Evolutionary conservation across 2,329 filamentous ascomycete species (phyloP).

Genomic region (Cadophora gregata): DNA sequence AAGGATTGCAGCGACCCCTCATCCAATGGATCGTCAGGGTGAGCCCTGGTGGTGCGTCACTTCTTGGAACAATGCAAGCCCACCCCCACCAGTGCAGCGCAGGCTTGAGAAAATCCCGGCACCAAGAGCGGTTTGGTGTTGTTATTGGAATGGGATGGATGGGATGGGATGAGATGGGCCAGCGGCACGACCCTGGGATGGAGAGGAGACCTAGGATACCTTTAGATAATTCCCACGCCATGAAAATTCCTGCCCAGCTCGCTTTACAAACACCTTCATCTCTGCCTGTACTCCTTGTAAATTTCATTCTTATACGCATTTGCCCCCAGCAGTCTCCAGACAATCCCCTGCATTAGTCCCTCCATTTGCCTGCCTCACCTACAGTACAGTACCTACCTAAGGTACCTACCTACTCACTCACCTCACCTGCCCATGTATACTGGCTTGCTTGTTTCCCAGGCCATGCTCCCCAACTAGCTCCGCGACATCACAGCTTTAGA

Average conservation of each 20-base stretch:
- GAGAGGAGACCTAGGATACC: neutral
- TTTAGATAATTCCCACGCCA: neutral
- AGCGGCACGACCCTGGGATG: neutral
- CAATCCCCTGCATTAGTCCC: conserved; percentile 15
- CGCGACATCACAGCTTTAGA: conserved; percentile 24
- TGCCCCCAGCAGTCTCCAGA: conserved; percentile 1
- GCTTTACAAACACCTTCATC: conserved; percentile 21
- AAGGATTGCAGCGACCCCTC: neutral
- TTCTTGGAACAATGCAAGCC: neutral
- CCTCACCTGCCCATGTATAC: neutral
- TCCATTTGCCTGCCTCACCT: conserved; percentile 3
- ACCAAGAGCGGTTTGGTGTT: neutral
- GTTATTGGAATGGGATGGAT: neutral
- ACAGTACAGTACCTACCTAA: too few relatives aligned
- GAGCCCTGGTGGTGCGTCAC: conserved; percentile 15
- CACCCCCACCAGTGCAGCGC: neutral
- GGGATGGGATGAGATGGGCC: neutral
- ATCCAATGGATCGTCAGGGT: conserved; percentile 7
- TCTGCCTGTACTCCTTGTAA: conserved; percentile 4
- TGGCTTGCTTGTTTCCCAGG: neutral
- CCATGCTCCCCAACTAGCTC: conserved; percentile 19
- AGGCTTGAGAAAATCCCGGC: neutral
- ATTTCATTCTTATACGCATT: neutral
- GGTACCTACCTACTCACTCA: too few relatives aligned
- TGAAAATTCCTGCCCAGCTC: neutral